A percentile compares a stretch with the other conserved stretches of the same genome.
Evolutionary conservation across 176 grass and related monocot genomes (phyloP).

Genomic region (Puccinellia tenuiflora): DNA sequence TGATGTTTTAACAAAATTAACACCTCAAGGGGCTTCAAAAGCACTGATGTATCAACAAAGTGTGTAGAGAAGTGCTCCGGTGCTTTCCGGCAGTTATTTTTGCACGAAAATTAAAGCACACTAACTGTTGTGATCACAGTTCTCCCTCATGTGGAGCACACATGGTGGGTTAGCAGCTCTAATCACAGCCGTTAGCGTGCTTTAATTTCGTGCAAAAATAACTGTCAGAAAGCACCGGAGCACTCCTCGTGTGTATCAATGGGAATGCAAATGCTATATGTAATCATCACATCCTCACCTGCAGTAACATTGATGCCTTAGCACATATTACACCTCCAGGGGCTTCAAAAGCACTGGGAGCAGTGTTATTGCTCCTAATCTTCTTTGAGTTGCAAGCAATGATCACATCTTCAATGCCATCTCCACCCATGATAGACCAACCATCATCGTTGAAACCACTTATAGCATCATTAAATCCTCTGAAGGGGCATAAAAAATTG

Average conservation of each 20-base stretch:
- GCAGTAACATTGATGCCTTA: conserved; percentile 93
- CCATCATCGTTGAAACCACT: conserved; percentile 99
- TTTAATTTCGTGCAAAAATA: too few relatives aligned
- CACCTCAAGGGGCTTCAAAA: background rate
- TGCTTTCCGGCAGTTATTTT: too few relatives aligned
- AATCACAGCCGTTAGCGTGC: too few relatives aligned
- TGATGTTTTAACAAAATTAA: background rate
- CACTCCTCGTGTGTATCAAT: background rate
- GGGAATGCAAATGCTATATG: background rate
- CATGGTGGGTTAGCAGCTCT: too few relatives aligned
- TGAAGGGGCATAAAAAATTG: conserved; percentile 30
- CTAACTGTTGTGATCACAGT: too few relatives aligned
- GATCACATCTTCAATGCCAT: conserved; percentile 86
- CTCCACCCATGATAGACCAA: conserved; percentile 78
- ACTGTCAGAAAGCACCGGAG: too few relatives aligned
- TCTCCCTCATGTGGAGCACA: too few relatives aligned
- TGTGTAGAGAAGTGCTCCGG: too few relatives aligned
- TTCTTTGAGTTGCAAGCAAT: conserved; percentile 81
- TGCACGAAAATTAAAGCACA: too few relatives aligned
- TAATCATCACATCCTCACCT: conserved; percentile 42
- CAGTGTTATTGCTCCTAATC: conserved; percentile 36
- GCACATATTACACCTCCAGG: conserved; percentile 92
- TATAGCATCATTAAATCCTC: conserved; percentile 95
- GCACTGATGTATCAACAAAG: background rate
- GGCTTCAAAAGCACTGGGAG: conserved; percentile 48